Evolutionary conservation across 352 stramenopile genomes (phyloP).

Genomic region (Phytophthora fragariae): DNA sequence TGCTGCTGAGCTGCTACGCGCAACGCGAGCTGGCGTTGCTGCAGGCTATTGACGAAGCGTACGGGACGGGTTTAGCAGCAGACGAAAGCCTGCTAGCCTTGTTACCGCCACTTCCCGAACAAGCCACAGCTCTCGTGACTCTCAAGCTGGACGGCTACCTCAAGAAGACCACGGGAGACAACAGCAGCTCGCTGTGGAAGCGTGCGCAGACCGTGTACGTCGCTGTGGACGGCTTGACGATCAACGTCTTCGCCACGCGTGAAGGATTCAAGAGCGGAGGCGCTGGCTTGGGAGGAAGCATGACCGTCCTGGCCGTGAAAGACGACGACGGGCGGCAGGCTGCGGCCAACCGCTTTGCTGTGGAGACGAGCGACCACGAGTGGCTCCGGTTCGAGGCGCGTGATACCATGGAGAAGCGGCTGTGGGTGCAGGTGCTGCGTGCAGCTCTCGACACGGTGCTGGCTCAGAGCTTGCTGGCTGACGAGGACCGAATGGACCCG

Average conservation of each 20-base stretch:
- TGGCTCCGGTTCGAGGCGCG: conserved; percentile 57
- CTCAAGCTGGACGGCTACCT: conserved; percentile 54
- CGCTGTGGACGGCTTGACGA: conserved; percentile 46
- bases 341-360: conserved; percentile 41
- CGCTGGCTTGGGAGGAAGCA: conserved; percentile 21
- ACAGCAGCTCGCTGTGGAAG: conserved; percentile 42
- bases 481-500: conserved; percentile 33
- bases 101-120: conserved; percentile 39
- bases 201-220: conserved; percentile 56
- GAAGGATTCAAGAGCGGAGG: conserved; percentile 65
- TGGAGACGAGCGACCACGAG: conserved; percentile 62
- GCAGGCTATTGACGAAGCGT: conserved; percentile 57
- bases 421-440: conserved; percentile 66
- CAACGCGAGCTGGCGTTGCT: conserved; percentile 55
- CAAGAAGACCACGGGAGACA: conserved; percentile 36
- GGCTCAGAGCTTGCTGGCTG: conserved; percentile 52
- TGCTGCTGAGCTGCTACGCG: conserved; percentile 56
- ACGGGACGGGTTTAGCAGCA: conserved; percentile 39
- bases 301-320: conserved; percentile 49
- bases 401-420: conserved; percentile 43
- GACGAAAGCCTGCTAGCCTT: conserved; percentile 48
- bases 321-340: conserved; percentile 26
- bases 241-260: conserved; percentile 63
- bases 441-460: conserved; percentile 59
- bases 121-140: conserved; percentile 40